Base-by-base conservation (phyloP, 495 filamentous ascomycete genomes). In the Bathelium albidoporum region DNA sequence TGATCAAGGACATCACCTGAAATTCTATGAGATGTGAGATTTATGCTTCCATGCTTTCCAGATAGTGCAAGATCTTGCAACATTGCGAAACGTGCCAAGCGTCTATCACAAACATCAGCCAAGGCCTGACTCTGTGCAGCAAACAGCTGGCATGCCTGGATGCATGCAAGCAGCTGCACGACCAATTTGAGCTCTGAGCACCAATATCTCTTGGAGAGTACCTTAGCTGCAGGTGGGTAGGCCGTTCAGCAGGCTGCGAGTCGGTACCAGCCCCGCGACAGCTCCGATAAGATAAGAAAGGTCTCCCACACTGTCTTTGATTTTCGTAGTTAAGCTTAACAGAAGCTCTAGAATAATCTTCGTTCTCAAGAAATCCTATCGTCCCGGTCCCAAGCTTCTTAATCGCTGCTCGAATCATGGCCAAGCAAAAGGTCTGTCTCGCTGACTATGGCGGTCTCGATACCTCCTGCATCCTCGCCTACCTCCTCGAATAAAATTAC, bases 401-500 rank as follows among this genome's bases (percentile, higher is more conserved):
- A n/a, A n/a, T n/a, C 9, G 28, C 20, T 10, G 12, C 32, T 29
- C 24, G n/a, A 22, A 61, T 11, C 41, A 71, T 71, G 69, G 60
- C 63, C 10, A 69, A 71, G 58, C 58, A 61, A 28, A 71, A 69
- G 62, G 69, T 71, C 20, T 68, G 67, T 45, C 59, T 69, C 9
- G 66, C 66, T 36, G 67, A 69, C 64, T 69, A 67, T 0, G 79
- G 79, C 63, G 86, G 87, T 64, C 80, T 89, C 59, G 86, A 88
- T 72, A 89, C 87, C 71, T 83, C 80, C 72, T 83, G 81, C 68
- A 85, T 85, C 72, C 75, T 82, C 59, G 59, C 45, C 34, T 60
- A 64, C 60, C 61, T 69, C 18, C 66, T 65, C 7, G 83, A 88
- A 71, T 75, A 89, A 71, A 82, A 80, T 59, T 88, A 89, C 74